Conservation (phyloP, 179 eudicot genomes). For the Beta lomatogona region DNA sequence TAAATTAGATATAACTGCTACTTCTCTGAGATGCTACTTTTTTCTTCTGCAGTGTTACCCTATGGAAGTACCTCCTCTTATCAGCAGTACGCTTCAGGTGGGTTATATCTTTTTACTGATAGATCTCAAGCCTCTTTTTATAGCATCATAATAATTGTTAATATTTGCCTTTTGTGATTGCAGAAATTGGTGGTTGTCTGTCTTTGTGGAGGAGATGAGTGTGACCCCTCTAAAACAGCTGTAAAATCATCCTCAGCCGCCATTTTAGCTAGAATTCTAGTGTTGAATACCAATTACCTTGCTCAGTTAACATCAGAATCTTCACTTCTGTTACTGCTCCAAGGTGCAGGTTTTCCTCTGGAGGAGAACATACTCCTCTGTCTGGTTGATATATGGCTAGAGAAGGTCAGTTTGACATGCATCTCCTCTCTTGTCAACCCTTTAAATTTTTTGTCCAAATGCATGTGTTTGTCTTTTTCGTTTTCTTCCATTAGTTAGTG, state of each 20-base stretch:
- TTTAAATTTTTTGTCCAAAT: background rate
- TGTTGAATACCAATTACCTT: constrained; percentile 83
- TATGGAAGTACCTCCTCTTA: constrained; percentile 80
- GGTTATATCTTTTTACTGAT: constrained; percentile 14
- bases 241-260: constrained; percentile 89
- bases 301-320: constrained; percentile 88
- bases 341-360: constrained; percentile 67
- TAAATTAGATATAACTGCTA: background rate
- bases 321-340: constrained; percentile 63
- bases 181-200: constrained; percentile 86
- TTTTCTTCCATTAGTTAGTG: background rate
- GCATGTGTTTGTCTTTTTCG: background rate
- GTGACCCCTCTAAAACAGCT: constrained; percentile 82
- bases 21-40: constrained; percentile 19
- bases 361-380: constrained; percentile 91
- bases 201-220: constrained; percentile 83
- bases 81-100: constrained; percentile 89
- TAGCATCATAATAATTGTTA: constrained; percentile 14
- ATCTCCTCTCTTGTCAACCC: background rate
- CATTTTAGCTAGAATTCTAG: constrained; percentile 85
- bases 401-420: constrained; percentile 61
- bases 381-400: constrained; percentile 93
- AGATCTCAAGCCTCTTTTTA: constrained; percentile 14
- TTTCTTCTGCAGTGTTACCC: constrained; percentile 78
- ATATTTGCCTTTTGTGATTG: constrained; percentile 29